Evolutionary conservation across 1,139 yeast genomes (phyloP), one percentile per base, ranked within the genome.

Genomic region (Yamadazyma sp.): DNA sequence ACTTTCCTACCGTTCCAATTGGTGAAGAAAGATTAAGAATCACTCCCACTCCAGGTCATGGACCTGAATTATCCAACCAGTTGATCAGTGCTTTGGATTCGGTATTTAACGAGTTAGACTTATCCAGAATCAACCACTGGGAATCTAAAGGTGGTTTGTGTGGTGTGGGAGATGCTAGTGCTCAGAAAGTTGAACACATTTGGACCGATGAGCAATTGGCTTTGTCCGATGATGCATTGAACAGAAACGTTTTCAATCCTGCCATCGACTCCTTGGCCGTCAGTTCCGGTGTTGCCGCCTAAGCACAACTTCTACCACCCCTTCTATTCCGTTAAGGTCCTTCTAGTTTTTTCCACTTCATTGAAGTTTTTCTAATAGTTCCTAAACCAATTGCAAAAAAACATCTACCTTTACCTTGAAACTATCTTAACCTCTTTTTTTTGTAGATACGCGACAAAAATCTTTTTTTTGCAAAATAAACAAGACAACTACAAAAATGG

Each of bases 1-100:
- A 92, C 70, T 92, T 86, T 80, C 99, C 99, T 42, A 92, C 98
- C 20, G 98, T 92, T 43, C 86, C 97, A 29, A 83, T 87, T 56
- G 98, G 98, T 46, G 83, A 89, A 50, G 99, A 92, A 69, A 82
- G 98, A 62, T 79, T 92, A 59, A 82, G 99, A 68, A 83, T 92
- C 58, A 92, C 98, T 15, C 98, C 99, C 39, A 91, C 98, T 31
- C 99, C 99, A 31, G 98, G 97, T 41, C 99, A 92, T 64, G 79
- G 81, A 24, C 74, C 81, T 43, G 85, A 83, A 46, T 74, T 87
- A 42, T 77, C 92, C 43, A 87, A 89, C 59, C 77, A 81, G 49
- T 76, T 92, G 54, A 75, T 92, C 45, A 76, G 68, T 11, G 91
- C 97, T 5, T 72, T 94, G 38, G 95, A 88, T 54, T 76, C 79